Base-by-base conservation (phyloP, 495 filamentous ascomycete genomes). In the Chaetomium cochliodes region DNA sequence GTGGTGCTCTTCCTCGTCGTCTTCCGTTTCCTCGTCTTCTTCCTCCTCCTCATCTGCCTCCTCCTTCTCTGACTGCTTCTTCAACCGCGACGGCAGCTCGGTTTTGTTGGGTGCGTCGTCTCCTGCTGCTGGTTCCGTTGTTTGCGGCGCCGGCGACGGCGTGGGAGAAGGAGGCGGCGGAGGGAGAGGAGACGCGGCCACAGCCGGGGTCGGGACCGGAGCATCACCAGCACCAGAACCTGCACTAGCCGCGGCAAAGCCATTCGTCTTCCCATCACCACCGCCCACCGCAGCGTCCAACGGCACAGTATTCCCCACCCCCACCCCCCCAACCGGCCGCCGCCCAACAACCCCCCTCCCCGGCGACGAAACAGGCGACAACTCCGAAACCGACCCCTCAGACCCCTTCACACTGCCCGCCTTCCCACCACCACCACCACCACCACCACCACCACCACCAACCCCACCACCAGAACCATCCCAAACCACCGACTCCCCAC, bases 351-450 rank as follows among this genome's bases (percentile, higher is more conserved):
- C 3, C 4, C 1, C 37, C 30, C 25, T 53, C 56, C 37, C 41
- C 16, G 67, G 67, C 51, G 68, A 74, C n/a, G 37, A 60, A 7
- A 73, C 70, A 0, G 62, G 59, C 22, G 71, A 75, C 6, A 73
- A 75, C 49, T 2, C 2, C 28, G 70, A 41, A 2, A 58, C 70
- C 46, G 74, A 77, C 39, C 75, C 74, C 2, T n/a, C n/a, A n/a
- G 72, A 69, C 16, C 63, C 66, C 23, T 72, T 78, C 25, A 12
- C n/a, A 8, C 49, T 16, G 6, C 23, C 22, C 49, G n/a, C n/a
- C n/a, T n/a, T n/a, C n/a, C n/a, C n/a, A n/a, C n/a, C n/a, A n/a
- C n/a, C n/a, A n/a, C n/a, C n/a, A n/a, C n/a, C n/a, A n/a, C n/a
- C n/a, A n/a, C n/a, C n/a, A n/a, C n/a, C n/a, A n/a, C n/a, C n/a